Conservation (phyloP, 2,329 filamentous ascomycete genomes). For the Neurospora sp. region DNA sequence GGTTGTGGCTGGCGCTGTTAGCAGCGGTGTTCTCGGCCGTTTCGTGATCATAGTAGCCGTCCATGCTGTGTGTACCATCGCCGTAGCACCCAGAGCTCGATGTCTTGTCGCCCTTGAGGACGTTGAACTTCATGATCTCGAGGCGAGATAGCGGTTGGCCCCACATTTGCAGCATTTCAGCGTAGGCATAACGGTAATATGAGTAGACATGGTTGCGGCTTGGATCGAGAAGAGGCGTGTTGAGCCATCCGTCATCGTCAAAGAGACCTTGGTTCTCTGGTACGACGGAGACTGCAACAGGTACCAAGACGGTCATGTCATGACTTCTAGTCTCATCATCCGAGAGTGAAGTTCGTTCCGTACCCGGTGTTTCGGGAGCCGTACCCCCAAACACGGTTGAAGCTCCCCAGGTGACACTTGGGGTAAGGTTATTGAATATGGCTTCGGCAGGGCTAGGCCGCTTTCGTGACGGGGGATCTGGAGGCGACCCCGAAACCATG, state of each 20-base stretch:
- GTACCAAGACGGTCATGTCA: slow-evolving; percentile 36
- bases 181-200: slow-evolving; percentile 55
- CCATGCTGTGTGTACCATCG: slow-evolving; percentile 13
- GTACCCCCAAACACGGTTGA: slow-evolving; percentile 32
- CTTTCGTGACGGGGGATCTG: slow-evolving; percentile 31
- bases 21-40: slow-evolving; percentile 29
- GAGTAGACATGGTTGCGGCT: slow-evolving; percentile 39
- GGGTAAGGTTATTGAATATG: slow-evolving; percentile 44
- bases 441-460: slow-evolving; percentile 52
- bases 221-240: slow-evolving; percentile 45
- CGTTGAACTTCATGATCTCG: slow-evolving; percentile 61
- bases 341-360: slow-evolving; percentile 40
- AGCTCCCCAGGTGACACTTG: slow-evolving; percentile 40
- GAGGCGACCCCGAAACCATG: slow-evolving; percentile 31
- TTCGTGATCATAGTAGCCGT: slow-evolving; percentile 23
- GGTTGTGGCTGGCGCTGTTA: slow-evolving; percentile 28
- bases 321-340: slow-evolving; percentile 43
- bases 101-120: slow-evolving; percentile 39
- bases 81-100: slow-evolving; percentile 11
- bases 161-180: slow-evolving; percentile 61
- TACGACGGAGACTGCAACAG: slow-evolving; percentile 40
- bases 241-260: slow-evolving; percentile 58
- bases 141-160: slow-evolving; percentile 50
- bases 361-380: slow-evolving; percentile 34
- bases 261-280: slow-evolving; percentile 55